Evolutionary conservation across 768 basidiomycete genomes (phyloP), one percentile per base, ranked within the genome.

Genomic region (Lentinula sp.): DNA sequence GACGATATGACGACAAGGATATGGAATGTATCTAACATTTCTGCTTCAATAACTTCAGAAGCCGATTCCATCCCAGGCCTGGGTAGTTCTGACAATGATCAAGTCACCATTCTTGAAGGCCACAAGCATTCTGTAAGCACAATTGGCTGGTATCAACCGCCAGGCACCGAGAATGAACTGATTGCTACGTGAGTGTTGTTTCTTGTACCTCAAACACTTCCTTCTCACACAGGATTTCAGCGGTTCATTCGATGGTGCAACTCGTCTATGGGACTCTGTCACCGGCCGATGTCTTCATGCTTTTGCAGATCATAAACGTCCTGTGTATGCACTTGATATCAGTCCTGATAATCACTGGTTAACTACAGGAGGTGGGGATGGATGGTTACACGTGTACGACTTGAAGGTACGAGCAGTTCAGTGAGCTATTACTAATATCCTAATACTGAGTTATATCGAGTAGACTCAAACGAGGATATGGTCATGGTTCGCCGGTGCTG

Each of bases 341-440:
- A 89, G 88, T 66, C 91, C 91, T 0, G 79, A 85, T 54, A 90
- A 91, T 0, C 76, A 77, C 52, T 85, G 83, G 70, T 70, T 95
- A 32, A 88, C 88, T 2, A 90, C 90, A 13, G 93, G 90, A 0
- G 83, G 89, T 61, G 88, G 87, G 35, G 93, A 95, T 67, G 90
- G 91, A 7, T 82, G 82, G 76, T 66, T 95, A 59, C 78, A 86
- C 65, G 74, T 95, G 32, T 95, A 92, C 66, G 79, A 85, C 62
- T 76, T 86, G 35, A 75, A 81, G 75, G 91, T 90, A 65, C 56
- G 81, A 71, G 16, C 20, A 46, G 2, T n/a, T 12, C 32, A 3
- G 23, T 33, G 20, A 13, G 37, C 6, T 15, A n/a, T 50, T 12
- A 20, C 4, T 3, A 23, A 32, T 7, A 12, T 3, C 37, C 41